Evolutionary conservation across 108 stramenopile species (phyloP), one percentile per base, ranked within the genome.

Genomic region (Conticribra guillardii): DNA sequence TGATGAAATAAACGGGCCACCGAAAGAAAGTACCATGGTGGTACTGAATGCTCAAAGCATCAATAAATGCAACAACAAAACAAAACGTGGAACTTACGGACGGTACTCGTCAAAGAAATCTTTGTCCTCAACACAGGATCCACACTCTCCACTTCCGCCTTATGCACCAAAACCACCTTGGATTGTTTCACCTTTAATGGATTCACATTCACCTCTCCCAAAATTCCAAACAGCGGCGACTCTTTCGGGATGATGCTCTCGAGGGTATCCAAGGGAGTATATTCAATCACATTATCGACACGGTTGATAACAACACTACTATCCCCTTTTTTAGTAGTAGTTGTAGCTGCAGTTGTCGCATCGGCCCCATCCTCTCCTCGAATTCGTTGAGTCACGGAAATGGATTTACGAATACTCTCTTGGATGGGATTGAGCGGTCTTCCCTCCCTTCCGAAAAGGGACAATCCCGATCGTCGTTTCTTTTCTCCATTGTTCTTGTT

Each of bases 101-200:
- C 21, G 78, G 86, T 66, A 80, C 69, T 70, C 53, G 63, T 63
- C 80, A 48, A 52, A 80, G 76, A 68, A 49, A 93, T 71, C 59
- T 85, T 85, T 0, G 76, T 86, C 24, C 81, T 79, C 50, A 87
- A 55, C 5, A 83, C 64, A 1, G 89, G 86, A 1, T 30, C 44
- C 8, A 67, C 54, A 56, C 69, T 74, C 55, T 86, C 76, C 19
- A 89, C 80, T 62, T 86, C 74, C 3, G 92, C 92, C 71, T 87
- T 89, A 79, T 93, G 92, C 17, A 87, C 60, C 44, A 93, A 67
- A 3, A 87, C 79, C 1, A 87, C 72, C 78, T 90, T 90, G 19
- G 65, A 31, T 7, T 87, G 74, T 26, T 57, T 82, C 5, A 93
- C 81, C 60, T 84, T 23, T 23, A 93, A 48, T 14, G 91, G 91